Conservation (phyloP, 1,284 basidiomycete genomes). For the Fomitopsis schrenkii region DNA sequence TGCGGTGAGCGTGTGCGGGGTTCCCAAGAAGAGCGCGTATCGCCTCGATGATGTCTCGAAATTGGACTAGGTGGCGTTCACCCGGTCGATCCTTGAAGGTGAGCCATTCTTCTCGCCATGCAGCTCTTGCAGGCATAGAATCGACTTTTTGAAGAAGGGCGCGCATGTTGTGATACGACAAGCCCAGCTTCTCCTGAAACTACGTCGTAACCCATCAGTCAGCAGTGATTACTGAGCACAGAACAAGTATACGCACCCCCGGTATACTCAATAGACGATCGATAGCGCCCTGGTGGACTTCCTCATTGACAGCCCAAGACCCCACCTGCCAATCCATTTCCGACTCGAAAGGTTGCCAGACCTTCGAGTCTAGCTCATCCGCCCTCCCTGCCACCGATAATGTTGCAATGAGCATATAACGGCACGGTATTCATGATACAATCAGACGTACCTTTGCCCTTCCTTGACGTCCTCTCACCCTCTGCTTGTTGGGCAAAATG, state of each 20-base stretch:
- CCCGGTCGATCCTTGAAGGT: slow-evolving; percentile 2
- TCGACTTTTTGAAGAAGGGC: slow-evolving; percentile 5
- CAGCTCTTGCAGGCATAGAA: slow-evolving; percentile 1
- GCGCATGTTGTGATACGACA: slow-evolving; percentile 5
- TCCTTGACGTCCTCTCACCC: no score
- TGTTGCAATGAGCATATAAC: no score
- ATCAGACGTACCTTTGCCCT: no score
- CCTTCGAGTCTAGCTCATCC: no score
- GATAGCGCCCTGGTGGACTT: neutral
- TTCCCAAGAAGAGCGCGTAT: slow-evolving; percentile 3
- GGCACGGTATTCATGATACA: no score
- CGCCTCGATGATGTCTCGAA: slow-evolving; percentile 1
- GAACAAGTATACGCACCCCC: slow-evolving; percentile 3
- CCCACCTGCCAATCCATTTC: slow-evolving; percentile 11
- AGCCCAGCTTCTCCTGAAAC: neutral
- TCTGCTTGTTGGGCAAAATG: neutral
- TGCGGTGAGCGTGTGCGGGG: neutral
- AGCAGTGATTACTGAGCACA: neutral
- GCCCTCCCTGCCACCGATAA: no score
- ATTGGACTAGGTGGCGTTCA: slow-evolving; percentile 6
- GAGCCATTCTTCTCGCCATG: slow-evolving; percentile 2
- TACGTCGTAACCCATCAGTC: neutral
- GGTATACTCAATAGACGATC: slow-evolving; percentile 7
- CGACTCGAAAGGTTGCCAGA: slow-evolving; percentile 5
- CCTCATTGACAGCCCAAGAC: slow-evolving; percentile 8